phyloP scores from a whole-genome alignment of 1,139 yeast genomes.

The Saccharomyces hybrid region DNA sequence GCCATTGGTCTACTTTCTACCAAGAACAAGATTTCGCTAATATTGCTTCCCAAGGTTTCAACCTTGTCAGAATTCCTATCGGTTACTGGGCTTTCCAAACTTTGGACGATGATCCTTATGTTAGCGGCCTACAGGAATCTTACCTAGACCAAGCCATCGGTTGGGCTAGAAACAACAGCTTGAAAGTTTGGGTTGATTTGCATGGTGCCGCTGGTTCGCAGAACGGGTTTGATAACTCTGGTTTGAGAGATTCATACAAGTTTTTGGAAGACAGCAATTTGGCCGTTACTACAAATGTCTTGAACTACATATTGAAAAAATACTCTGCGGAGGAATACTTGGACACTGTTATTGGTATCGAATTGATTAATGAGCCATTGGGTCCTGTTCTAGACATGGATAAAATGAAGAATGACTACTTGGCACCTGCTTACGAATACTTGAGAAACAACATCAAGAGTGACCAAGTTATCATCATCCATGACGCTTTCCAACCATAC shows the following conservation, averaged over 20 bases:
- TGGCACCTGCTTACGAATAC: conserved; percentile 32
- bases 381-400: conserved; percentile 60
- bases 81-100: conserved; percentile 92
- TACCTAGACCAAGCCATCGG: conserved; percentile 68
- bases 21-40: conserved; percentile 62
- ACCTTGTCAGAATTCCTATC: conserved; percentile 82
- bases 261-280: conserved; percentile 53
- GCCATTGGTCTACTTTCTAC: conserved; percentile 79
- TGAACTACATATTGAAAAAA: conserved; percentile 41
- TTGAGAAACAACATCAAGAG: conserved; percentile 30
- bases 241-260: conserved; percentile 56
- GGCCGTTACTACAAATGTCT: conserved; percentile 27
- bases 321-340: conserved; percentile 59
- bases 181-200: conserved; percentile 84
- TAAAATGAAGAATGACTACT: conserved; percentile 50
- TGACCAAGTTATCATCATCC: conserved; percentile 33
- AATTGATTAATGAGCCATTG: conserved; percentile 83
- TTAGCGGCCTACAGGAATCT: conserved; percentile 72
- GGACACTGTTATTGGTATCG: conserved; percentile 77
- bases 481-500: conserved; percentile 51
- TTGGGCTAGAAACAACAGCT: conserved; percentile 59
- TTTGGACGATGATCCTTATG: conserved; percentile 71
- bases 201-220: conserved; percentile 98
- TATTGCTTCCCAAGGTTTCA: conserved; percentile 63
- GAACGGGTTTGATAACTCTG: conserved; percentile 94